Evolutionary conservation across 108 stramenopile genomes (phyloP), one percentile per base, ranked within the genome.

Genomic region (Nannochloropsis oceanica): DNA sequence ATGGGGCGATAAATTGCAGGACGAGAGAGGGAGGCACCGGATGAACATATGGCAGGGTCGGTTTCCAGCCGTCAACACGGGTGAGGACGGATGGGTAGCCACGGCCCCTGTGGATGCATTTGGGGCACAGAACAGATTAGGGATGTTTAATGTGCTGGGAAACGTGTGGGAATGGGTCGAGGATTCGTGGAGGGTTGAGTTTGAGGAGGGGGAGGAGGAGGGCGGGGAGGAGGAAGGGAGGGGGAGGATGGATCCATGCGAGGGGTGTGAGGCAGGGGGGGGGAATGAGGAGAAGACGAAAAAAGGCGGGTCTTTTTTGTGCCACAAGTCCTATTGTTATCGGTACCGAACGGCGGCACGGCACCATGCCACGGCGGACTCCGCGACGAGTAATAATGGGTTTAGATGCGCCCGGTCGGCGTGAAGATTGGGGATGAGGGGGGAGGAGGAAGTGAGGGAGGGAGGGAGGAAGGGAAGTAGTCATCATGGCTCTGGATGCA

Each of bases 141-240:
- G 91, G 24, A 79, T 92, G 80, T 42, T 89, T 25, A 87, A 91
- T 80, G 82, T 92, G 44, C 79, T 91, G 20, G 92, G 92, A 11
- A 92, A 92, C 73, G 91, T 86, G 81, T 92, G 91, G 91, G 92
- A 92, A 83, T 92, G 91, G 92, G 89, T 89, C 42, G 43, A 26
- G 26, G 89, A 89, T 43, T 84, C 79, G 83, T 91, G 89, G 89
- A 87, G 82, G 12, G 46, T 44, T 13, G 79, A 83, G 42, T 81
- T 81, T 14, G 86, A 85, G 22, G 25, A 11, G 0, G 83, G 81
- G 42, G 42, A n/a, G 13, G 27, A 87, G 34, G 86, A 82, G 86
- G 10, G 84, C 11, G 84, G 44, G 50, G 25, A 27, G 34, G 44
- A 50, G 46, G n/a, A n/a, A n/a, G n/a, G n/a, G n/a, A n/a, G n/a